phyloP scores from a whole-genome alignment of 768 basidiomycete genomes.

The Nidularia pulvinata region DNA sequence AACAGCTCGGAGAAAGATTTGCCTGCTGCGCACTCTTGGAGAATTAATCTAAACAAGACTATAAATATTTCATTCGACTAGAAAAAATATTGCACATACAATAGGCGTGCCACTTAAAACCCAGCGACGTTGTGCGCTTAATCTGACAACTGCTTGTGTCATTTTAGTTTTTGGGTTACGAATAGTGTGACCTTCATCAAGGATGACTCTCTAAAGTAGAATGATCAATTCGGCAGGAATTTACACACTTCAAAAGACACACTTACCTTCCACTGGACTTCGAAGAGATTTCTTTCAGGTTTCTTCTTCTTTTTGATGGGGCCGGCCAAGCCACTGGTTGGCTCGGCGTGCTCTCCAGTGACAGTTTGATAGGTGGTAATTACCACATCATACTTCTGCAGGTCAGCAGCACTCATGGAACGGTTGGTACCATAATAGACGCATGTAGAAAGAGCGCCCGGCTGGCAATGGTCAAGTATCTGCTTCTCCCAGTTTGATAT shows the following conservation, averaged over 20 bases:
- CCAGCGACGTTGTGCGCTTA: conserved; percentile 78
- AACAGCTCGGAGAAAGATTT: no score
- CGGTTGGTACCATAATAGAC: conserved; percentile 78
- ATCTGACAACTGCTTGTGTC: conserved; percentile 62
- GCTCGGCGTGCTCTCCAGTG: conserved; percentile 46
- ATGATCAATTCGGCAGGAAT: background rate
- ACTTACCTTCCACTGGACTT: conserved; percentile 79
- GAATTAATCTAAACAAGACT: conserved; percentile 65
- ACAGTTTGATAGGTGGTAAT: conserved; percentile 86
- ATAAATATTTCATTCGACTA: conserved; percentile 1
- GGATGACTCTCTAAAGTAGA: conserved; percentile 58
- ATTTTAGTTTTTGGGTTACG: conserved; percentile 89
- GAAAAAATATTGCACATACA: conserved; percentile 43
- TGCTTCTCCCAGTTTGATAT: conserved; percentile 91
- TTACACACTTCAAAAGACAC: background rate
- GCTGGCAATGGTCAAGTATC: conserved; percentile 68
- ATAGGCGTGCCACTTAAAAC: conserved; percentile 87
- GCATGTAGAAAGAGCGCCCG: conserved; percentile 48
- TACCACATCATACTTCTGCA: conserved; percentile 74
- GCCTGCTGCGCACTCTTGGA: conserved; percentile 54
- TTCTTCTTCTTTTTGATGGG: conserved; percentile 61
- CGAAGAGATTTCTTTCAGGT: conserved; percentile 55
- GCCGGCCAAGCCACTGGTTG: conserved; percentile 11
- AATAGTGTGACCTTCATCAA: conserved; percentile 90
- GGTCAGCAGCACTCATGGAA: conserved; percentile 50